Conservation (phyloP, 352 stramenopile genomes). For the Phytopythium cucurbitacearum region DNA sequence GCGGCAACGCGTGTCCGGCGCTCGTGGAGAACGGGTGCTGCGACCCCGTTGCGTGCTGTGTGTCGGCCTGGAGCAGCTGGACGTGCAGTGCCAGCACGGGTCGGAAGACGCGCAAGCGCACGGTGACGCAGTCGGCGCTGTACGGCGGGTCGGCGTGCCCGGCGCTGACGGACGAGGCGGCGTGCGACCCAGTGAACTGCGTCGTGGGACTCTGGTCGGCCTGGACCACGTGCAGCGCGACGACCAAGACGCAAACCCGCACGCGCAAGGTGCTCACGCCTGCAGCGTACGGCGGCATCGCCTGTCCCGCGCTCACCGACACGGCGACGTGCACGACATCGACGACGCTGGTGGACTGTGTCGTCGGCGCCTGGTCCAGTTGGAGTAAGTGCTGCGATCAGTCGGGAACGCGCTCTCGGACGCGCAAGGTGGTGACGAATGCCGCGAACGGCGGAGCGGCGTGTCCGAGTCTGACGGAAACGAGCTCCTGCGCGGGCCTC, state of each 20-base stretch:
- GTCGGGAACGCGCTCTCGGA: slow-evolving; percentile 26
- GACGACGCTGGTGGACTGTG: slow-evolving; percentile 36
- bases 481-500: slow-evolving; percentile 28
- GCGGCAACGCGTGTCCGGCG: slow-evolving; percentile 25
- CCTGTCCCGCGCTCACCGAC: slow-evolving; percentile 38
- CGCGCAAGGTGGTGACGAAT: slow-evolving; percentile 29
- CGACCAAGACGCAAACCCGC: slow-evolving; percentile 18
- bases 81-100: slow-evolving; percentile 24
- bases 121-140: slow-evolving; percentile 13
- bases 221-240: slow-evolving; percentile 27
- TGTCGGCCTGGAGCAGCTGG: slow-evolving; percentile 36
- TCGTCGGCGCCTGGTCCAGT: slow-evolving; percentile 32
- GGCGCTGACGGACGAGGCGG: slow-evolving; percentile 14
- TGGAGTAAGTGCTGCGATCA: slow-evolving; percentile 47
- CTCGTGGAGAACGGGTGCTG: slow-evolving; percentile 28
- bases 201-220: slow-evolving; percentile 24
- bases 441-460: slow-evolving; percentile 26
- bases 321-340: slow-evolving; percentile 30
- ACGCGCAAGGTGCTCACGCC: slow-evolving; percentile 25
- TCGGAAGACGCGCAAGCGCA: slow-evolving; percentile 35
- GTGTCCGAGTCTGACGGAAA: slow-evolving; percentile 36
- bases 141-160: slow-evolving; percentile 39
- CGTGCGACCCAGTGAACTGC: slow-evolving; percentile 53
- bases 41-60: slow-evolving; percentile 36
- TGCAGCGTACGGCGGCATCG: slow-evolving; percentile 26